Evolutionary conservation across 768 basidiomycete species (phyloP).

Genomic region (Cystoderma amianthinum): DNA sequence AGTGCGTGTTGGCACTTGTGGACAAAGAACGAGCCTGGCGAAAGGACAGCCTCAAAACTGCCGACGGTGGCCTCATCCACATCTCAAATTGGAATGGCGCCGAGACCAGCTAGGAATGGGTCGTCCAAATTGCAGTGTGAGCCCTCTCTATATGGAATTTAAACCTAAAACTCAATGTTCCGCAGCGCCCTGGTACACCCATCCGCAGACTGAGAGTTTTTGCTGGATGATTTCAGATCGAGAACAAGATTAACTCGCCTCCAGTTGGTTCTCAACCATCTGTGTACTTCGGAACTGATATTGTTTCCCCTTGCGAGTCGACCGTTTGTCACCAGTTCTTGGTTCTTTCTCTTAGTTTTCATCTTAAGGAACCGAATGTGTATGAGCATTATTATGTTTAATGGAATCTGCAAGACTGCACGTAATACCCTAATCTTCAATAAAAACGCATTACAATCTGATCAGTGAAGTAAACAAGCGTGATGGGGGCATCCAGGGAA

Average conservation of each 20-base stretch:
- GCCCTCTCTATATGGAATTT: constrained; percentile 4
- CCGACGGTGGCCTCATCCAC: constrained; percentile 24
- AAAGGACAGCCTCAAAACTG: constrained; percentile 38
- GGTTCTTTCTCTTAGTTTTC: too few relatives aligned
- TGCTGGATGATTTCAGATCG: constrained; percentile 72
- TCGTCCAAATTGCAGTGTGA: constrained; percentile 25
- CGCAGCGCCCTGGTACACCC: constrained; percentile 71
- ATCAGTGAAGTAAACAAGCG: too few relatives aligned
- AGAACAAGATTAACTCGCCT: constrained; percentile 50
- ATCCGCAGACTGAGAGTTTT: constrained; percentile 87
- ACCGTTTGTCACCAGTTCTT: too few relatives aligned
- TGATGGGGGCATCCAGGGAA: too few relatives aligned
- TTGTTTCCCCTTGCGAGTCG: too few relatives aligned
- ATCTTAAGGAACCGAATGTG: too few relatives aligned
- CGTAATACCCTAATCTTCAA: too few relatives aligned
- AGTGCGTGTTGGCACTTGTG: constrained; percentile 48
- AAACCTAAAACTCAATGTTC: constrained; percentile 1
- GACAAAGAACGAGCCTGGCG: constrained; percentile 65
- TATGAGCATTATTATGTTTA: too few relatives aligned
- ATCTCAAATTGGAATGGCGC: constrained; percentile 58
- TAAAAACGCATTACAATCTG: too few relatives aligned
- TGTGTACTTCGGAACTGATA: too few relatives aligned
- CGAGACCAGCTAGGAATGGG: constrained; percentile 34
- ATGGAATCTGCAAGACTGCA: too few relatives aligned
- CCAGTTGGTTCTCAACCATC: neutral